Conservation (phyloP, 495 filamentous ascomycete genomes). For the Hypoxylon rickii region DNA sequence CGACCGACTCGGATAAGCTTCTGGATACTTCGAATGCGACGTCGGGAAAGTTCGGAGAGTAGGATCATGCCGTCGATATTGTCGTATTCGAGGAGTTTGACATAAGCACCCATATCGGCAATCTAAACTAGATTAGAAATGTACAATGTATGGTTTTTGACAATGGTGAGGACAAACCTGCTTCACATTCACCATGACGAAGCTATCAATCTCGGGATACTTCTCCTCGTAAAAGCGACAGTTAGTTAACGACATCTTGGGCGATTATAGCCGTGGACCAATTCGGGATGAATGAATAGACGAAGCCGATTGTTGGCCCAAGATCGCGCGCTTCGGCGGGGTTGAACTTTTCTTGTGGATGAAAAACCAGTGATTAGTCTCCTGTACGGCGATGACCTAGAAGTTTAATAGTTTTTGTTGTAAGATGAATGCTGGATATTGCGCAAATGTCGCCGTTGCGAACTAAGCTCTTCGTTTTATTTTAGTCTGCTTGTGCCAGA, state of each 20-base stretch:
- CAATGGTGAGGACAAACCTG: constrained; percentile 62
- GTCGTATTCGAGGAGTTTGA: constrained; percentile 98
- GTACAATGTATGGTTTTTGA: too few species aligned
- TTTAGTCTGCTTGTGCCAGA: constrained; percentile 9
- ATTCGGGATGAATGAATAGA: constrained; percentile 8
- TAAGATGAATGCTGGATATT: not conserved
- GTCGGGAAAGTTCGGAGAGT: constrained; percentile 90
- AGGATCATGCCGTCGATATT: constrained; percentile 99
- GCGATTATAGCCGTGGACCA: constrained; percentile 17
- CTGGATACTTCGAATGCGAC: constrained; percentile 97
- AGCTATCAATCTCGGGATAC: constrained; percentile 97
- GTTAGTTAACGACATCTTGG: constrained; percentile 93
- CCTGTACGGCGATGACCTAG: not conserved
- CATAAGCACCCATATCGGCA: constrained; percentile 99
- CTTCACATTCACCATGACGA: constrained; percentile 98
- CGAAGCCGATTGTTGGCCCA: constrained; percentile 21
- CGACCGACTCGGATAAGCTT: constrained; percentile 97
- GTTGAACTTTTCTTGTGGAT: constrained; percentile 5
- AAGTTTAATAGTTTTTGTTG: not conserved
- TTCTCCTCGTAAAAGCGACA: constrained; percentile 99
- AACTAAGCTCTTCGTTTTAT: constrained; percentile 1
- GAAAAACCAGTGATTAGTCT: constrained; percentile 10
- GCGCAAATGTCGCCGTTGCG: constrained; percentile 9
- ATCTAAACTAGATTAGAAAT: constrained; percentile 62
- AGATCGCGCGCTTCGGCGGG: constrained; percentile 31